Conservation (phyloP, 371 early-diverging fungal species). For the Mucor velutinosus region DNA sequence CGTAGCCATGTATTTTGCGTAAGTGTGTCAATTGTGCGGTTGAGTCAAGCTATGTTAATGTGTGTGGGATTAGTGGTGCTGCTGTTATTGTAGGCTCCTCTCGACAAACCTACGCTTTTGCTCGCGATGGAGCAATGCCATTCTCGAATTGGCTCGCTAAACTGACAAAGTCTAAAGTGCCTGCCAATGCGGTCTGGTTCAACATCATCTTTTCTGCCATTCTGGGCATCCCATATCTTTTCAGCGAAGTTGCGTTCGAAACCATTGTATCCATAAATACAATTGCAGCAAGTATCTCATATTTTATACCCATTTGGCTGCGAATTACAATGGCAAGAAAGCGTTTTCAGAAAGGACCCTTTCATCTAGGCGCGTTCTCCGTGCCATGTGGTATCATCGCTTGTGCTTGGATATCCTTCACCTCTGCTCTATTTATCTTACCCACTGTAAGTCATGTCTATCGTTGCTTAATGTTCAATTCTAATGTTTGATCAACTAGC, state of each 20-base stretch:
- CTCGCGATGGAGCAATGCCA: slow-evolving; percentile 64
- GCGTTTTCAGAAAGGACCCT: slow-evolving; percentile 29
- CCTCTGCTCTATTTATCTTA: slow-evolving; percentile 62
- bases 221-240: slow-evolving; percentile 47
- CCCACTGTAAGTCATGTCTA: slow-evolving; percentile 28
- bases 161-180: slow-evolving; percentile 32
- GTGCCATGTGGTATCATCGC: slow-evolving; percentile 37
- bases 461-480: neutral
- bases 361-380: slow-evolving; percentile 16
- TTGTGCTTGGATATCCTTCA: slow-evolving; percentile 58
- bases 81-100: slow-evolving; percentile 58
- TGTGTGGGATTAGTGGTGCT: slow-evolving; percentile 29
- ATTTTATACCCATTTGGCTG: slow-evolving; percentile 66
- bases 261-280: slow-evolving; percentile 73
- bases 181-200: slow-evolving; percentile 56
- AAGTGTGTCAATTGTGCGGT: neutral
- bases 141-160: slow-evolving; percentile 38
- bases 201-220: slow-evolving; percentile 48
- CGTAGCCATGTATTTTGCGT: slow-evolving; percentile 58
- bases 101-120: slow-evolving; percentile 67
- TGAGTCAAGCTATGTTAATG: neutral
- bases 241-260: slow-evolving; percentile 51
- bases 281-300: slow-evolving; percentile 70
- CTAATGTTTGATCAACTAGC: neutral
- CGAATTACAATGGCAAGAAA: slow-evolving; percentile 51